Evolutionary conservation across 2,329 filamentous ascomycete genomes (phyloP).

Genomic region (Trichoderma citrinoviride): DNA sequence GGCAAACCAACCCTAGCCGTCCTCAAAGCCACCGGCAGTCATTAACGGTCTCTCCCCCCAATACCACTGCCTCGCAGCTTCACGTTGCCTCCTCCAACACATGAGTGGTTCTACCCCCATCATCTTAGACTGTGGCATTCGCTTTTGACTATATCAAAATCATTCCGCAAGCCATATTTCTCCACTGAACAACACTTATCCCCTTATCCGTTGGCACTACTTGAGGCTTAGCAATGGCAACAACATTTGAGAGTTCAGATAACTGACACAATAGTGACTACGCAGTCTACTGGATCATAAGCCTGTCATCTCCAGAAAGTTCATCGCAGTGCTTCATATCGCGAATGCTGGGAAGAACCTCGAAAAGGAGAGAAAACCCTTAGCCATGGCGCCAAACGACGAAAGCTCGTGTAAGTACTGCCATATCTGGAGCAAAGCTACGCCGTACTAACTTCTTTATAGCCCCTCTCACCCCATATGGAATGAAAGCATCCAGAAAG

Average conservation of each 20-base stretch:
- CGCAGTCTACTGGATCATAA: not conserved
- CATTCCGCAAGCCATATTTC: not conserved
- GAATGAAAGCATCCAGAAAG: conserved; percentile 22
- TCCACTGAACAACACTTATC: not conserved
- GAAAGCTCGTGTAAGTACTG: not conserved
- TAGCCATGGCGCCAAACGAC: not conserved
- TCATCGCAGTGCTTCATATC: not conserved
- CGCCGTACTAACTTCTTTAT: not conserved
- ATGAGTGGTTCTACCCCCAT: too few relatives aligned
- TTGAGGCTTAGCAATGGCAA: not conserved
- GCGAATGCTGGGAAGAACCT: not conserved
- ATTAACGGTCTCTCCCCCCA: not conserved
- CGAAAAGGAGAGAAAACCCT: not conserved
- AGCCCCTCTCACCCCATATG: conserved; percentile 18
- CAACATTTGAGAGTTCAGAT: not conserved
- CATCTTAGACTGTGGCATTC: too few relatives aligned
- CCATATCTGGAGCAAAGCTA: not conserved
- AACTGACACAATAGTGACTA: not conserved
- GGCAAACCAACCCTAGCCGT: not conserved
- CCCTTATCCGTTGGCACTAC: not conserved
- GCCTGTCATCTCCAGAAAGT: not conserved
- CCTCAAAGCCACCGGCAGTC: too few relatives aligned
- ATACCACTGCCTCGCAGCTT: not conserved
- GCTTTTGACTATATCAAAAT: too few relatives aligned
- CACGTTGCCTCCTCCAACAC: too few relatives aligned